A percentile compares a stretch with the other conserved stretches of the same genome.
phyloP scores from a whole-genome alignment of 345 rosid species.

The Ailanthus altissimus region DNA sequence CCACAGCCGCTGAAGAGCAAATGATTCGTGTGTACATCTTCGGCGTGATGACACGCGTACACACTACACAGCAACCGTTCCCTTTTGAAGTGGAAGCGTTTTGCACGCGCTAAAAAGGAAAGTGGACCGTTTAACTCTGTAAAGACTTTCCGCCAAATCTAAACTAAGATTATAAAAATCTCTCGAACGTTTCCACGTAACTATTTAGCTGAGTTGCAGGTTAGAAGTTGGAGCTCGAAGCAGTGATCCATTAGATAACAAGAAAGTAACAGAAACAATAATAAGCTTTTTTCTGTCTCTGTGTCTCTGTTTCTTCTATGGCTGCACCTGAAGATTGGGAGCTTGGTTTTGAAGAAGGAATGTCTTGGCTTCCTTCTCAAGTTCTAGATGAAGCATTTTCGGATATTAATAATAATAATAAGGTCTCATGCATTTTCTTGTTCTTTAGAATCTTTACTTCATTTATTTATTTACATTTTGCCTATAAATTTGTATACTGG shows the following conservation, averaged over 20 bases:
- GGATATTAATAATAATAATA: conserved; percentile 28
- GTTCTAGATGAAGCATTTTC: conserved; percentile 45
- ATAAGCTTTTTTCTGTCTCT: neutral
- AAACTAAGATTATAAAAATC: neutral
- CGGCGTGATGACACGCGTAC: neutral
- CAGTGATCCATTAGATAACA: conserved; percentile 25
- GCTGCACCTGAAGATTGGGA: conserved; percentile 40
- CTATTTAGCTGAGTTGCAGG: conserved; percentile 69
- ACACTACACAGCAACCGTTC: neutral
- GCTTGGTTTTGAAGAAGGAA: conserved; percentile 48
- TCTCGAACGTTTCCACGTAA: conserved; percentile 15
- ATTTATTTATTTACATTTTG: neutral
- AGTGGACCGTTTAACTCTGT: neutral
- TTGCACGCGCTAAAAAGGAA: neutral
- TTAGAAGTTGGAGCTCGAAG: conserved; percentile 59
- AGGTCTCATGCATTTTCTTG: conserved; percentile 25
- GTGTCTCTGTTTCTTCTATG: conserved; percentile 15
- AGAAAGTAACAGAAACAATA: conserved; percentile 3
- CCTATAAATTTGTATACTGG: neutral
- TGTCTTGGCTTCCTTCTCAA: conserved; percentile 53
- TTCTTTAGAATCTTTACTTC: conserved; percentile 21
- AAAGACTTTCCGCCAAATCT: no score
- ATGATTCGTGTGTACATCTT: neutral
- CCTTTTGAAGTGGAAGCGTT: neutral
- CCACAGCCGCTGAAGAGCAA: neutral